Percentiles rank a stretch among this genome's conserved stretches.
Evolutionary conservation across 257 asterid genomes (phyloP).

Genomic region (Solanum pinnatisectum): DNA sequence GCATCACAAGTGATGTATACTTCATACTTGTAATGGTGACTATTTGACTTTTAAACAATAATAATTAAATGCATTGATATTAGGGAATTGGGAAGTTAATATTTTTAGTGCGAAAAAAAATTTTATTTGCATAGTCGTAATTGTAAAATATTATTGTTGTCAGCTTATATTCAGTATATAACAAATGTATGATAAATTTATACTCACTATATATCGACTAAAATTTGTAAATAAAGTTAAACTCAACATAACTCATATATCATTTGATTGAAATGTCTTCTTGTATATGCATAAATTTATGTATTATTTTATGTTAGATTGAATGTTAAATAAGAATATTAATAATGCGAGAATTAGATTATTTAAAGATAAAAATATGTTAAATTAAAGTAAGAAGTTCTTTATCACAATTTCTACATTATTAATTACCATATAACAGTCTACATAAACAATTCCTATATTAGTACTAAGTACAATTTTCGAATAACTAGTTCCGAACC

Average conservation of each 20-base stretch:
- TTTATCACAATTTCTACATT: not conserved
- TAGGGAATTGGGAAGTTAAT: not conserved
- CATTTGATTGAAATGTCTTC: not conserved
- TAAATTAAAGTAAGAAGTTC: not conserved
- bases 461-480: not conserved
- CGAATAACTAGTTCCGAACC: rapidly evolving
- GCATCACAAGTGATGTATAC: not conserved
- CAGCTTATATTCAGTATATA: not conserved
- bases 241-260: not conserved
- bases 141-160: not conserved
- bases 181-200: not conserved
- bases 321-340: not conserved
- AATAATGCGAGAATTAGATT: not conserved
- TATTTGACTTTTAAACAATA: not conserved
- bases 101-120: not conserved
- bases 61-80: not conserved
- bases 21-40: not conserved
- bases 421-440: not conserved
- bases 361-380: not conserved
- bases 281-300: not conserved
- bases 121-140: not conserved
- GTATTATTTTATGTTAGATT: not conserved
- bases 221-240: not conserved
- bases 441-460: not conserved
- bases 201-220: not conserved